Percentiles rank a stretch among this genome's conserved stretches.
These are phyloP conservation scores for Verticillium tricorpus DNA, from an alignment of 2,329 filamentous ascomycete genomes.

Conservation along the genomic window DNA sequence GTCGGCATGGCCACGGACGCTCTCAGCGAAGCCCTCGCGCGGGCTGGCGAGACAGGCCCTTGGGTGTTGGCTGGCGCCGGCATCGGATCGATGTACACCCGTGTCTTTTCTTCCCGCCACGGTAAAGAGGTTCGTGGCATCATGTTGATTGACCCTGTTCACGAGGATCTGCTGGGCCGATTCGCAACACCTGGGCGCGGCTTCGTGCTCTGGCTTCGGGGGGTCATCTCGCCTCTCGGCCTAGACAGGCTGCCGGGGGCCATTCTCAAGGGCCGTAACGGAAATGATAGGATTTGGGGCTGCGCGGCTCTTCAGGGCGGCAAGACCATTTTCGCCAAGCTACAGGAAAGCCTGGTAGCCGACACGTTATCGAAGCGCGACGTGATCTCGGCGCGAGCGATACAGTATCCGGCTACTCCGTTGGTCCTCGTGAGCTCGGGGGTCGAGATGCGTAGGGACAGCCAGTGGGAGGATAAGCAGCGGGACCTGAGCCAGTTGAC, in stretches of 20 bases:
- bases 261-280: slow-evolving; percentile 73
- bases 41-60: slow-evolving; percentile 77
- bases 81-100: slow-evolving; percentile 81
- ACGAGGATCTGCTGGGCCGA: slow-evolving; percentile 75
- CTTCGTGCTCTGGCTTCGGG: slow-evolving; percentile 81
- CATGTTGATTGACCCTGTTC: slow-evolving; percentile 80
- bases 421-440: slow-evolving; percentile 82
- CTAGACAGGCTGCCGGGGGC: slow-evolving; percentile 76
- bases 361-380: slow-evolving; percentile 81
- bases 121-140: slow-evolving; percentile 69
- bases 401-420: slow-evolving; percentile 72
- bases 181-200: slow-evolving; percentile 66
- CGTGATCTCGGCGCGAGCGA: slow-evolving; percentile 69
- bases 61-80: slow-evolving; percentile 87
- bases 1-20: slow-evolving; percentile 90
- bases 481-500: slow-evolving; percentile 78
- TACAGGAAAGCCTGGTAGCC: slow-evolving; percentile 90
- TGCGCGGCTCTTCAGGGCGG: slow-evolving; percentile 72
- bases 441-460: slow-evolving; percentile 58
- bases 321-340: slow-evolving; percentile 81
- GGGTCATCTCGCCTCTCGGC: slow-evolving; percentile 81
- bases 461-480: slow-evolving; percentile 79
- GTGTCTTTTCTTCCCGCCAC: slow-evolving; percentile 86
- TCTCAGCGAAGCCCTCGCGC: slow-evolving; percentile 77
- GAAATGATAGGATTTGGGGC: slow-evolving; percentile 82